Percentiles rank a stretch among this genome's conserved stretches.
phyloP scores from a whole-genome alignment of 2,329 filamentous ascomycete genomes.

The Arthrobotrys pseudoclavata region DNA sequence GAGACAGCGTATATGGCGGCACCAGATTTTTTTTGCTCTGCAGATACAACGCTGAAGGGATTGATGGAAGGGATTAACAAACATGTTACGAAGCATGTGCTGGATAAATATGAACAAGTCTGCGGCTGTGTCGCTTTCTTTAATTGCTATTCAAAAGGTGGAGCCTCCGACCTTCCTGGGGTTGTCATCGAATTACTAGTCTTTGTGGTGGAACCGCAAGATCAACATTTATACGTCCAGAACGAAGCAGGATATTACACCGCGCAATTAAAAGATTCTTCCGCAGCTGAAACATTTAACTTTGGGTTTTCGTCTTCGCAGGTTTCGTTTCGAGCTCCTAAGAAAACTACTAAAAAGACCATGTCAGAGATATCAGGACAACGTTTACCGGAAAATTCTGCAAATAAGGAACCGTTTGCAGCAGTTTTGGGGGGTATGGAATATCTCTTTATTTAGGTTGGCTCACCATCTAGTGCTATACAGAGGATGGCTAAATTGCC shows the following conservation, averaged over 20 bases:
- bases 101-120: background rate
- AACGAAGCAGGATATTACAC: background rate
- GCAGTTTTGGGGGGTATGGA: background rate
- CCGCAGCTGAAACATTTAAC: background rate
- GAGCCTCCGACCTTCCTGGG: background rate
- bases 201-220: background rate
- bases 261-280: background rate
- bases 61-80: background rate
- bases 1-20: background rate
- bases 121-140: constrained; percentile 12
- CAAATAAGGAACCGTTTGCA: background rate
- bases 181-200: background rate
- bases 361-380: constrained; percentile 5
- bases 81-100: background rate
- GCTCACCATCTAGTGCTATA: background rate
- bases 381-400: background rate
- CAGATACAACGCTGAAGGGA: background rate
- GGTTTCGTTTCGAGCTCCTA: background rate
- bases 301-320: background rate
- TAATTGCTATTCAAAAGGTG: background rate
- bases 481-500: background rate
- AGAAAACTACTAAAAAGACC: background rate
- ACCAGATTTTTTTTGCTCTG: background rate
- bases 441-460: background rate
- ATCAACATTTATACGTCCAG: background rate